Evolutionary conservation across 2,329 filamentous ascomycete genomes (phyloP).

Genomic region (Lachnellula occidentalis): DNA sequence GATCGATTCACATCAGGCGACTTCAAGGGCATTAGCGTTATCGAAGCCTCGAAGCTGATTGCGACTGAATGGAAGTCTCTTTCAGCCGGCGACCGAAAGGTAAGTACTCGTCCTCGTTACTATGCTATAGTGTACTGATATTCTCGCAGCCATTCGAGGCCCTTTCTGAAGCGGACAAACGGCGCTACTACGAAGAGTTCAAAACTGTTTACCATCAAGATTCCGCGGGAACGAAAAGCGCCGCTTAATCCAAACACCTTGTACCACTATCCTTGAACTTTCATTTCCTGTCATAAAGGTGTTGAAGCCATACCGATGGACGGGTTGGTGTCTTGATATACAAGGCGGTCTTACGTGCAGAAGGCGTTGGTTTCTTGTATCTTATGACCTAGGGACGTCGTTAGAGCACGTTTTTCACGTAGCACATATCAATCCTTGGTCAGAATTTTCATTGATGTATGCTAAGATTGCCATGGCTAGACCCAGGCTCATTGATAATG

Average conservation of each 20-base stretch:
- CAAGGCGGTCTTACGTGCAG: neutral
- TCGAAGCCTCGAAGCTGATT: conserved; percentile 38
- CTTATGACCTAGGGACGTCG: neutral
- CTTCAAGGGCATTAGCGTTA: conserved; percentile 38
- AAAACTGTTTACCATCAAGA: conserved; percentile 27
- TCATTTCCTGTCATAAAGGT: neutral
- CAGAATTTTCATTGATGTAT: conserved; percentile 4
- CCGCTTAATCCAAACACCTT: neutral
- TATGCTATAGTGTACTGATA: neutral
- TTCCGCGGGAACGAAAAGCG: neutral
- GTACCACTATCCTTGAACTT: neutral
- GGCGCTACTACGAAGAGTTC: conserved; percentile 28
- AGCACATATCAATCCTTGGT: neutral
- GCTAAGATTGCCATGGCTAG: neutral
- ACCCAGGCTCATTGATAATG: neutral
- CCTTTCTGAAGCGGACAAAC: conserved; percentile 17
- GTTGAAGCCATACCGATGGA: neutral
- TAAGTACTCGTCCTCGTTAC: conserved; percentile 5
- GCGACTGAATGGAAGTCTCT: conserved; percentile 44
- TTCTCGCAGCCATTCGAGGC: conserved; percentile 28
- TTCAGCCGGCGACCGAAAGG: conserved; percentile 40
- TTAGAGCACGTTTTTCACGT: neutral
- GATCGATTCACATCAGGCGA: conserved; percentile 45
- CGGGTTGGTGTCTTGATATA: neutral
- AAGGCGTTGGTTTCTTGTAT: neutral